Percentiles rank a stretch among this genome's conserved stretches.
Conservation (phyloP, 192 early-diverging fungal species). For the Umbelopsis isabellina region DNA sequence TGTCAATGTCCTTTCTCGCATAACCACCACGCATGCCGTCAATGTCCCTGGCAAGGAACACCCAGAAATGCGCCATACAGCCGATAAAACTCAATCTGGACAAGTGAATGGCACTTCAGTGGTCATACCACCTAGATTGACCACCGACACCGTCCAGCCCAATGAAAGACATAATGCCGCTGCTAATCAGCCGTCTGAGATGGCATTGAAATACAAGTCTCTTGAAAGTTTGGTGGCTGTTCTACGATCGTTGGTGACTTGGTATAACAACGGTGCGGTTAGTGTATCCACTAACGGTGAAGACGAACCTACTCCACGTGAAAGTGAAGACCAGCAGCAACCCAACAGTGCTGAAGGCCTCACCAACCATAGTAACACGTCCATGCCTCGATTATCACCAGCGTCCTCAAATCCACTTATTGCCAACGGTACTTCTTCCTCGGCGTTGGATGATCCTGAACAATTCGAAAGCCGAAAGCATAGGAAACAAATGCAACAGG, state of each 20-base stretch:
- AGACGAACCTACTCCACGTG: constrained; percentile 35
- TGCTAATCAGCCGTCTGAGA: constrained; percentile 34
- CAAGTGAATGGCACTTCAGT: constrained; percentile 23
- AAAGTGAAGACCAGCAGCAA: constrained; percentile 37
- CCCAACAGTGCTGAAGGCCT: constrained; percentile 11
- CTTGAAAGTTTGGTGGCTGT: constrained; percentile 65
- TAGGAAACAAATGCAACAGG: constrained; percentile 81
- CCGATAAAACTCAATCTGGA: constrained; percentile 13
- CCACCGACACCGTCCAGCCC: constrained; percentile 43
- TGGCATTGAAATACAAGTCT: constrained; percentile 57
- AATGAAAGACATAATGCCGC: constrained; percentile 36
- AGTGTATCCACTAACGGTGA: constrained; percentile 30
- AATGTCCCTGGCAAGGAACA: constrained; percentile 16
- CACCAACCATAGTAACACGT: constrained; percentile 26
- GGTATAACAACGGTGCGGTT: constrained; percentile 58
- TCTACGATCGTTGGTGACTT: constrained; percentile 67
- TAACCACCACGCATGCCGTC: constrained; percentile 51
- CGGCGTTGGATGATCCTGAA: constrained; percentile 78
- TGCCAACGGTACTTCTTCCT: constrained; percentile 6
- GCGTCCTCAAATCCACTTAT: constrained; percentile 30
- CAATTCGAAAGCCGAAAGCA: constrained; percentile 84
- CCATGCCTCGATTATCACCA: constrained; percentile 32
- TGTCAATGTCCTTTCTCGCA: constrained; percentile 68
- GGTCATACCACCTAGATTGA: constrained; percentile 47
- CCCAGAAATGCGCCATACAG: constrained; percentile 26